phyloP scores from a whole-genome alignment of 805 yeast genomes.

The Candida broadrunensis region DNA sequence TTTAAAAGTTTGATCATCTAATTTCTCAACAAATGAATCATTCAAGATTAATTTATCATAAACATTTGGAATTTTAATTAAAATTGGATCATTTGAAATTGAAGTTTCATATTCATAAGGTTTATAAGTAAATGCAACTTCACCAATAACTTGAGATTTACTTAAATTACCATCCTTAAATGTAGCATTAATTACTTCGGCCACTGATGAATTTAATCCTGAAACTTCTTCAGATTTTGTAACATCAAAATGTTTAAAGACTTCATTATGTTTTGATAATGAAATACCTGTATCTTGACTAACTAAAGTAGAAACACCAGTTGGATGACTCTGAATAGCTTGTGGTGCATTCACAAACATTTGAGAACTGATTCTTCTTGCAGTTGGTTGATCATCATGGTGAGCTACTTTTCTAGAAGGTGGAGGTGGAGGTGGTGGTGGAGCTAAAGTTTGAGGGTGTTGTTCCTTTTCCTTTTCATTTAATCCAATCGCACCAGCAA shows the following conservation, averaged over 20 bases:
- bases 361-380: conserved; percentile 42
- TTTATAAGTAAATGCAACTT: conserved; percentile 72
- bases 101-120: conserved; percentile 12
- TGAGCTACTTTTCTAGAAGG: conserved; percentile 51
- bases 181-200: conserved; percentile 79
- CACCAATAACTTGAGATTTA: conserved; percentile 73
- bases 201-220: conserved; percentile 77
- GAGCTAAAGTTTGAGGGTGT: neutral
- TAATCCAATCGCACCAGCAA: conserved; percentile 3
- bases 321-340: conserved; percentile 18
- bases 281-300: conserved; percentile 41
- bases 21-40: conserved; percentile 30
- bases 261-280: conserved; percentile 16
- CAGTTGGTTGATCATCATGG: conserved; percentile 16
- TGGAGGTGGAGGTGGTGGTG: conserved; percentile 47
- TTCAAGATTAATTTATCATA: conserved; percentile 49
- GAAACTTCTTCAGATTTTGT: conserved; percentile 45
- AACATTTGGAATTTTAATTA: conserved; percentile 42
- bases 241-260: conserved; percentile 20
- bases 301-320: conserved; percentile 10
- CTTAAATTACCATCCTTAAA: conserved; percentile 64
- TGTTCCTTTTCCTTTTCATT: neutral
- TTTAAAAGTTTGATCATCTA: conserved; percentile 27
- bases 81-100: conserved; percentile 17
- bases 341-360: conserved; percentile 44